Evolutionary conservation across 495 filamentous ascomycete species (phyloP).

Genomic region (Antarctomyces pellizariae): DNA sequence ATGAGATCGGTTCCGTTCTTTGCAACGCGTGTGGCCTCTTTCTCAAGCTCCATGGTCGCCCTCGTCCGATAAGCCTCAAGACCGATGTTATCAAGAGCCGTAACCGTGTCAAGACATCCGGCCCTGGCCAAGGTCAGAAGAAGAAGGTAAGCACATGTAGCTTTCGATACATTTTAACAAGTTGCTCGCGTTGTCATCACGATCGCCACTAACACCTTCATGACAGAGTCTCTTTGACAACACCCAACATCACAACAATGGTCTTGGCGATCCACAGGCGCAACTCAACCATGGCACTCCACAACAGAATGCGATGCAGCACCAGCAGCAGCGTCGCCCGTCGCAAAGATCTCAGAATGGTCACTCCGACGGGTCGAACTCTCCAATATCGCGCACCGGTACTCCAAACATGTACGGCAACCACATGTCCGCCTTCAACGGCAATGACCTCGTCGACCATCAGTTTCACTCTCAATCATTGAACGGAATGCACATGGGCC

Average conservation of each 20-base stretch:
- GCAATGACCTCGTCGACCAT: constrained; percentile 38
- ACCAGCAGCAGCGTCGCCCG: constrained; percentile 36
- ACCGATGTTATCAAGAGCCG: constrained; percentile 99
- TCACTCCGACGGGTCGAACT: constrained; percentile 56
- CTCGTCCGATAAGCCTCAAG: constrained; percentile 87
- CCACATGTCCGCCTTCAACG: constrained; percentile 48
- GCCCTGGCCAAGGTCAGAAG: constrained; percentile 50
- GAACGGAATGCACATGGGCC: constrained; percentile 23
- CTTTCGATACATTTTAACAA: background rate
- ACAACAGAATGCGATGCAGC: constrained; percentile 14
- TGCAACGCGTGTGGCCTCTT: constrained; percentile 98
- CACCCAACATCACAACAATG: too few species aligned
- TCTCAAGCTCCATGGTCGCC: constrained; percentile 82
- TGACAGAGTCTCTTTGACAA: constrained; percentile 27
- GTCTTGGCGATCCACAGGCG: constrained; percentile 30
- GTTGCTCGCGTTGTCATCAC: background rate
- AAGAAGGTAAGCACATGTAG: constrained; percentile 44
- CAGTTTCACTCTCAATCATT: constrained; percentile 36
- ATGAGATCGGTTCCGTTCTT: constrained; percentile 89
- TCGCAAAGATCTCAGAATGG: constrained; percentile 52
- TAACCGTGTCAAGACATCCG: constrained; percentile 82
- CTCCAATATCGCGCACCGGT: constrained; percentile 66
- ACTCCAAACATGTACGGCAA: constrained; percentile 47
- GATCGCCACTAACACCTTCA: constrained; percentile 5
- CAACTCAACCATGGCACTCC: constrained; percentile 29